Percentiles rank a stretch among this genome's conserved stretches.
Conservation (phyloP, 768 basidiomycete genomes). For the Tulasnella sp. region DNA sequence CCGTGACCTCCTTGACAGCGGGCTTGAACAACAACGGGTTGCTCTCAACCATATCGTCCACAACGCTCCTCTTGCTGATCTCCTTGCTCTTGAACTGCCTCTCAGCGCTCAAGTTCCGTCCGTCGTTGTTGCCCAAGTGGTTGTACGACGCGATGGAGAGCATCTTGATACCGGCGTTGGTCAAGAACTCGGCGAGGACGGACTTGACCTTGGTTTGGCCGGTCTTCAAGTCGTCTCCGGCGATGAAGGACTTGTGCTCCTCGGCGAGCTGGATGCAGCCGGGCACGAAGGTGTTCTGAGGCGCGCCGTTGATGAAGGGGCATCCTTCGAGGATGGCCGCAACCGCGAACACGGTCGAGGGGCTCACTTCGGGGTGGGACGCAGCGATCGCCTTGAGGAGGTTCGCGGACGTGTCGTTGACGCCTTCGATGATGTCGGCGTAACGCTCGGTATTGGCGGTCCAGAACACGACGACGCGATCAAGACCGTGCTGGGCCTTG, state of each 20-base stretch:
- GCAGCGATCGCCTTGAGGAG: slow-evolving; percentile 70
- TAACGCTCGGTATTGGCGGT: slow-evolving; percentile 99
- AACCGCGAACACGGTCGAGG: slow-evolving; percentile 91
- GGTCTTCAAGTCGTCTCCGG: slow-evolving; percentile 95
- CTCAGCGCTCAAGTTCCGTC: slow-evolving; percentile 82
- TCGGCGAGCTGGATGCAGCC: slow-evolving; percentile 91
- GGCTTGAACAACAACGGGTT: slow-evolving; percentile 88
- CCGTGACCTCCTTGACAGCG: slow-evolving; percentile 33
- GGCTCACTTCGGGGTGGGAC: slow-evolving; percentile 91
- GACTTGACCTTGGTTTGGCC: slow-evolving; percentile 97
- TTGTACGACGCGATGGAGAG: slow-evolving; percentile 96
- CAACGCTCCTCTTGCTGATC: slow-evolving; percentile 93
- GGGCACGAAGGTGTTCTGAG: slow-evolving; percentile 98
- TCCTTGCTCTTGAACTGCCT: slow-evolving; percentile 97
- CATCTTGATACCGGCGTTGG: slow-evolving; percentile 97
- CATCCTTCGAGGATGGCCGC: slow-evolving; percentile 91
- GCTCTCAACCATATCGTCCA: slow-evolving; percentile 95
- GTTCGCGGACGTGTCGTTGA: slow-evolving; percentile 90
- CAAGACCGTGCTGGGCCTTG: slow-evolving; percentile 73
- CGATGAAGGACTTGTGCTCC: slow-evolving; percentile 82
- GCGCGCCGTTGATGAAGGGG: slow-evolving; percentile 95
- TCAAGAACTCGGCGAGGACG: slow-evolving; percentile 95
- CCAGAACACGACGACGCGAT: slow-evolving; percentile 93
- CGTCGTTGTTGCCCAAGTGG: slow-evolving; percentile 98
- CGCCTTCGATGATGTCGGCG: slow-evolving; percentile 85